Evolutionary conservation across 1,139 yeast species (phyloP).

Genomic region (Hyphopichia buzzinii): DNA sequence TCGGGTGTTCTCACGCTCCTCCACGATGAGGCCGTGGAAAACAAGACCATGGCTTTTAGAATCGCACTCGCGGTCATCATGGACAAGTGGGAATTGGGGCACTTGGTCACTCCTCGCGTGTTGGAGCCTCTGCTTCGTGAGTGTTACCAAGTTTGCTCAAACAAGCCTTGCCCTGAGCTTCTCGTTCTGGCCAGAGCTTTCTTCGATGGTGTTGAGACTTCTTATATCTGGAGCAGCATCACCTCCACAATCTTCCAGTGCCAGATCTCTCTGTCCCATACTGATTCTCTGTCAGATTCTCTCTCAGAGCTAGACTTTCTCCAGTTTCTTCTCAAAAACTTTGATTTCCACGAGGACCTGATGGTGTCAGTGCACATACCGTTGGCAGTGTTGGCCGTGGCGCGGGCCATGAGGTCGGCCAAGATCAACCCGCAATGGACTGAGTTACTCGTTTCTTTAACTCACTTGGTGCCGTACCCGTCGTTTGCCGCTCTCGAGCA

Average conservation of each 20-base stretch:
- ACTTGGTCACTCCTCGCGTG: conserved; percentile 64
- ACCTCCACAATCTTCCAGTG: conserved; percentile 24
- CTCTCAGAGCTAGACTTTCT: conserved; percentile 45
- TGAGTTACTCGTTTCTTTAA: conserved; percentile 34
- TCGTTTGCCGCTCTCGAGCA: conserved; percentile 51
- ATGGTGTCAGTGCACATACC: conserved; percentile 79
- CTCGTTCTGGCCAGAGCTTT: conserved; percentile 60
- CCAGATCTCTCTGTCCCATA: conserved; percentile 8
- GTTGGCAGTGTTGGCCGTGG: conserved; percentile 57
- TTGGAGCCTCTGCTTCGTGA: conserved; percentile 57
- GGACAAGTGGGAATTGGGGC: conserved; percentile 95
- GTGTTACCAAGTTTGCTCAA: conserved; percentile 6
- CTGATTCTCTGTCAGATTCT: too few relatives aligned
- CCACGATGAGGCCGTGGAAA: conserved; percentile 23
- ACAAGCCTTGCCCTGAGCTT: conserved; percentile 35
- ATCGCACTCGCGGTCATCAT: conserved; percentile 65
- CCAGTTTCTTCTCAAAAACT: conserved; percentile 57
- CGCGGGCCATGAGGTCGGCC: conserved; percentile 34
- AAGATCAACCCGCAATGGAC: conserved; percentile 21
- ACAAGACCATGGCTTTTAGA: conserved; percentile 52
- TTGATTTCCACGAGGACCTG: conserved; percentile 82
- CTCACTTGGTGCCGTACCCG: conserved; percentile 56
- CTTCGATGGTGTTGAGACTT: conserved; percentile 83
- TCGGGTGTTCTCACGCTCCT: conserved; percentile 54
- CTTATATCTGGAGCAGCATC: conserved; percentile 70